A percentile compares a stretch with the other conserved stretches of the same genome.
These are phyloP conservation scores for Teratosphaeria gauchensis DNA, from an alignment of 2,329 filamentous ascomycete genomes.

Conservation along the genomic window DNA sequence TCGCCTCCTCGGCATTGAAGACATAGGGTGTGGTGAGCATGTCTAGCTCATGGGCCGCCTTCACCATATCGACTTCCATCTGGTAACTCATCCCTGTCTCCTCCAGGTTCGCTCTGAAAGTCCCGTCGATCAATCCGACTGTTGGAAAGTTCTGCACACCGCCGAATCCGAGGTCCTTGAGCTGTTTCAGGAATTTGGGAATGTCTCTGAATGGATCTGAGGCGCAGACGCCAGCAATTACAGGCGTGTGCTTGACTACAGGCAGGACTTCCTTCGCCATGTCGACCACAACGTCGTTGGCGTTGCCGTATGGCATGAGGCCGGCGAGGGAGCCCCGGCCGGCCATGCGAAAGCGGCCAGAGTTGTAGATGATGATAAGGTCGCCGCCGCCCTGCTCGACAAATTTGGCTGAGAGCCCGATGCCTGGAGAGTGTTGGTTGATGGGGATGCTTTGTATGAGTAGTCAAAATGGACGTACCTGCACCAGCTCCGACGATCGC, in stretches of 20 bases:
- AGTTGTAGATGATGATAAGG: constrained; percentile 64
- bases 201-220: constrained; percentile 61
- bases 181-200: constrained; percentile 47
- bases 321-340: constrained; percentile 60
- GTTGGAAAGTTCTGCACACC: constrained; percentile 68
- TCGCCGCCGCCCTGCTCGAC: constrained; percentile 60
- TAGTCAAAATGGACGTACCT: constrained; percentile 24
- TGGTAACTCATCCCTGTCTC: constrained; percentile 63
- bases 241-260: constrained; percentile 52
- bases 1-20: constrained; percentile 53
- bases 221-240: constrained; percentile 61
- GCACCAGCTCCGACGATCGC: constrained; percentile 61
- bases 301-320: constrained; percentile 61
- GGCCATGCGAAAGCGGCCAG: constrained; percentile 63
- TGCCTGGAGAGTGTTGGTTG: constrained; percentile 36
- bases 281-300: constrained; percentile 59
- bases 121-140: constrained; percentile 60
- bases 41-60: constrained; percentile 48
- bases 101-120: constrained; percentile 57
- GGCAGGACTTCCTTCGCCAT: constrained; percentile 62
- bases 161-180: constrained; percentile 54
- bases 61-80: constrained; percentile 57
- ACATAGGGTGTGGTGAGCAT: constrained; percentile 62
- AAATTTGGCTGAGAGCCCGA: constrained; percentile 61
- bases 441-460: too few species aligned